Evolutionary conservation across 2,329 filamentous ascomycete species (phyloP), one percentile per base, ranked within the genome.

Genomic region (Claviceps digitariae): DNA sequence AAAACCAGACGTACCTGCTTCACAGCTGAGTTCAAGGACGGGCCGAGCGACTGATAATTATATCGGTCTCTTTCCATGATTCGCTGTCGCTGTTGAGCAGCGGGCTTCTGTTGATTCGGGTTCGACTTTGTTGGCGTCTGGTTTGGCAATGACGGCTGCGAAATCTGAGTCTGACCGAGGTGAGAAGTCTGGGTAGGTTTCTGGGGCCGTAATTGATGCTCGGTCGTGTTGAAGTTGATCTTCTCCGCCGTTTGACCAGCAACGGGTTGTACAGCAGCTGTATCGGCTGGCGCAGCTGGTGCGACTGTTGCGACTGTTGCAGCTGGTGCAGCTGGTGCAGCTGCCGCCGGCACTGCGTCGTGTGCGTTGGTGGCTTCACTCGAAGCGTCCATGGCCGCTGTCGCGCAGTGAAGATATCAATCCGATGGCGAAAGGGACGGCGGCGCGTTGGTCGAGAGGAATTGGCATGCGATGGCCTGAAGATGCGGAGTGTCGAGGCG

Each of bases 21-120:
- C 57, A 90, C 78, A 57, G 73, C 73, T 52, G 71, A 73, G 63
- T 89, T 82, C 48, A 87, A 74, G 38, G 75, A 73, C 48, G 70
- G 68, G 57, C 85, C 85, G 51, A 90, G 76, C 56, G 86, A 87
- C 69, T 86, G 81, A 58, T 76, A 65, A 62, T 82, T 81, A 62
- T 70, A 80, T 50, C 68, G 66, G 63, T 83, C 79, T 61, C 79
- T 77, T 50, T 65, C 65, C 51, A 62, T 57, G 40, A 59, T 53
- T 51, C 61, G 57, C 3, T 57, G 53, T 51, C 63, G 66, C 52
- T 60, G 63, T 50, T 61, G 61, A 17, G 59, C 56, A 10, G 59
- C 54, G 20, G 59, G 56, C 44, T 57, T 59, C 29, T 27, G 56
- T 54, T 53, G 54, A 56, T 53, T 60, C 53, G 51, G 51, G 52